A percentile compares a stretch with the other conserved stretches of the same genome.
phyloP scores from a whole-genome alignment of 495 filamentous ascomycete genomes.

The Aspergillus conjunctus region DNA sequence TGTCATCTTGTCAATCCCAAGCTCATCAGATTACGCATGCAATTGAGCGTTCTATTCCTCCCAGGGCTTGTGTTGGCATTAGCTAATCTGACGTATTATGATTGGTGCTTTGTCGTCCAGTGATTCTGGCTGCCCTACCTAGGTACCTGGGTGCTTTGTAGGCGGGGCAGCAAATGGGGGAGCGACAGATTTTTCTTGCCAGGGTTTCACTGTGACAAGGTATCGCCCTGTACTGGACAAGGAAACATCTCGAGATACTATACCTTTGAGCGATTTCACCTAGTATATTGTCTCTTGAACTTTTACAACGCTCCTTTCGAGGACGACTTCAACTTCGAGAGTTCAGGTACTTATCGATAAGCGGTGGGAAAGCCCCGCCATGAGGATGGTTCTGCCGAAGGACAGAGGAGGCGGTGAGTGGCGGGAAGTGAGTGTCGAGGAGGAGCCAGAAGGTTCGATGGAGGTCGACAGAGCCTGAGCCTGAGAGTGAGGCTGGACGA shows the following conservation, averaged over 20 bases:
- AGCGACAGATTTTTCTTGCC: neutral
- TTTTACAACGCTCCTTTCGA: no score
- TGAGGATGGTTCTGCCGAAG: constrained; percentile 35
- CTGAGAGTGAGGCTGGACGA: constrained; percentile 16
- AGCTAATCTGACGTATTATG: no score
- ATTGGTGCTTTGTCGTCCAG: no score
- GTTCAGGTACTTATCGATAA: constrained; percentile 14
- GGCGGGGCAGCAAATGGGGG: neutral
- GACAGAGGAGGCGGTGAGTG: constrained; percentile 32
- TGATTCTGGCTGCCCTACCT: neutral
- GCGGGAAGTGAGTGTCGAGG: constrained; percentile 27
- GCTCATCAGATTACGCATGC: neutral
- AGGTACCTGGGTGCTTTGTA: neutral
- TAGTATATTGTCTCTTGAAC: no score
- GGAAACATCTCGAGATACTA: no score
- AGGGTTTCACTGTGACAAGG: no score
- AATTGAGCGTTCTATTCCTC: neutral
- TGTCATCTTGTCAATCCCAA: neutral
- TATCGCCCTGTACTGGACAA: no score
- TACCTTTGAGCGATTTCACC: no score
- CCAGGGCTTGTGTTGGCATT: no score
- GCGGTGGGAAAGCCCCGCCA: constrained; percentile 25
- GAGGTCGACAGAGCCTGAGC: constrained; percentile 4
- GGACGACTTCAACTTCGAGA: neutral
- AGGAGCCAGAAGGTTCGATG: constrained; percentile 48